phyloP scores from a whole-genome alignment of 805 yeast genomes.

The Candida incommunis region DNA sequence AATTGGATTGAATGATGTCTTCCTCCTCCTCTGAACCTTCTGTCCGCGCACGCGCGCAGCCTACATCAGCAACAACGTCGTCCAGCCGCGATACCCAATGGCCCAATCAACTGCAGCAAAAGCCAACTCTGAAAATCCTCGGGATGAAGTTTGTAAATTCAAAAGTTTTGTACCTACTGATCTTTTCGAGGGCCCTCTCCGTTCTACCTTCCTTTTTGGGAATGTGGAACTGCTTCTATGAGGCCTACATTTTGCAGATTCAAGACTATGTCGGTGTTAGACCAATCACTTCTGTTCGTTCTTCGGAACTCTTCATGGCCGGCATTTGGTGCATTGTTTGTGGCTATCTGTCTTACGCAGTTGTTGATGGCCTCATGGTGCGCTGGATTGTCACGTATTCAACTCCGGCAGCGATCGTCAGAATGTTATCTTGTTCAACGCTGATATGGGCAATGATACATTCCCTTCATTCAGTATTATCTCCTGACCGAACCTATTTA shows the following conservation, averaged over 20 bases:
- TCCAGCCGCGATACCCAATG: not conserved
- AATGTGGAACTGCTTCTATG: constrained; percentile 20
- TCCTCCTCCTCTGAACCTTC: too few species aligned
- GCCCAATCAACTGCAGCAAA: not conserved
- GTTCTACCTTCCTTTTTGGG: constrained; percentile 53
- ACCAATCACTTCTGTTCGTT: constrained; percentile 43
- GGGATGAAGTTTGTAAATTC: constrained; percentile 65
- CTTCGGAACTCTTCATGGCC: constrained; percentile 67
- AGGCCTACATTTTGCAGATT: constrained; percentile 19
- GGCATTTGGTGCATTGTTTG: constrained; percentile 91
- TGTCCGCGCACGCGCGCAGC: not conserved
- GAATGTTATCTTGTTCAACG: constrained; percentile 74
- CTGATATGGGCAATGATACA: constrained; percentile 59
- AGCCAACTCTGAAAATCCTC: constrained; percentile 33
- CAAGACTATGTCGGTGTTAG: constrained; percentile 15
- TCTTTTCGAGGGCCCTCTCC: constrained; percentile 56
- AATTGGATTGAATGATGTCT: too few species aligned
- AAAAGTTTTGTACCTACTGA: constrained; percentile 59
- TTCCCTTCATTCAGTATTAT: constrained; percentile 49
- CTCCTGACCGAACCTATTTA: constrained; percentile 58
- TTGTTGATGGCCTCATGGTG: constrained; percentile 78
- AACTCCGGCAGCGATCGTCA: constrained; percentile 71
- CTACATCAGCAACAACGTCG: not conserved
- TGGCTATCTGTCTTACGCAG: constrained; percentile 69
- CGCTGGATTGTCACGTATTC: constrained; percentile 87